Percentiles rank a stretch among this genome's conserved stretches.
phyloP scores from a whole-genome alignment of 1,284 basidiomycete genomes.

The Tilletia setariae region DNA sequence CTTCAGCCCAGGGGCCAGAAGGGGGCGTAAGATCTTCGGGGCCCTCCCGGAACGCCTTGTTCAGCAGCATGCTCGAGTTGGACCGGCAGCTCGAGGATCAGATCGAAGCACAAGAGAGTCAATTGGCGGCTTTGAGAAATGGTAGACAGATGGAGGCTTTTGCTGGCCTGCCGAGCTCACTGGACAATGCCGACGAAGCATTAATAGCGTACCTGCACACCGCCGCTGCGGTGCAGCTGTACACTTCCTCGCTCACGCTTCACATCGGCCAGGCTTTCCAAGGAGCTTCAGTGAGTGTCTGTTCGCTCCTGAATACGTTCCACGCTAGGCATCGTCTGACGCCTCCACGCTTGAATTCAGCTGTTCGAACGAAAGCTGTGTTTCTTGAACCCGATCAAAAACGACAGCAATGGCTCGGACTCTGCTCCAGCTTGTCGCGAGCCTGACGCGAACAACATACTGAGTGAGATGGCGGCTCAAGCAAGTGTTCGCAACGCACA shows the following conservation, averaged over 20 bases:
- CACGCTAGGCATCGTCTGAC: background rate
- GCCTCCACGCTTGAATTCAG: background rate
- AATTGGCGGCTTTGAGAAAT: background rate
- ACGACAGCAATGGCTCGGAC: conserved; percentile 30
- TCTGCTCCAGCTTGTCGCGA: conserved; percentile 33
- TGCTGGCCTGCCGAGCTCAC: background rate
- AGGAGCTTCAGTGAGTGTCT: conserved; percentile 29
- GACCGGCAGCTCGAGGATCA: conserved; percentile 41
- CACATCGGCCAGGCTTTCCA: conserved; percentile 49
- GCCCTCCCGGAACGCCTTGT: background rate
- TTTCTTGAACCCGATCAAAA: conserved; percentile 45
- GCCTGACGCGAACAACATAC: conserved; percentile 35
- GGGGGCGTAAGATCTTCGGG: background rate
- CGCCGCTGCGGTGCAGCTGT: conserved; percentile 43
- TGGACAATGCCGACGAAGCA: conserved; percentile 35
- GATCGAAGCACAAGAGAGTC: conserved; percentile 31
- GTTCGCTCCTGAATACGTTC: background rate
- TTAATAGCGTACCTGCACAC: conserved; percentile 37
- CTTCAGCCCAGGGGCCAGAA: conserved; percentile 19
- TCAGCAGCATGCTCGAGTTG: conserved; percentile 41
- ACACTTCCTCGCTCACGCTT: conserved; percentile 44
- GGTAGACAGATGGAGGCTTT: background rate
- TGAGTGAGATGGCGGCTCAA: conserved; percentile 17
- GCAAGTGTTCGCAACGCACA: background rate
- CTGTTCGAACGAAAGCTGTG: conserved; percentile 49